A percentile compares a stretch with the other conserved stretches of the same genome.
Conservation (phyloP, 805 yeast genomes). For the Priceomyces haplophilus region DNA sequence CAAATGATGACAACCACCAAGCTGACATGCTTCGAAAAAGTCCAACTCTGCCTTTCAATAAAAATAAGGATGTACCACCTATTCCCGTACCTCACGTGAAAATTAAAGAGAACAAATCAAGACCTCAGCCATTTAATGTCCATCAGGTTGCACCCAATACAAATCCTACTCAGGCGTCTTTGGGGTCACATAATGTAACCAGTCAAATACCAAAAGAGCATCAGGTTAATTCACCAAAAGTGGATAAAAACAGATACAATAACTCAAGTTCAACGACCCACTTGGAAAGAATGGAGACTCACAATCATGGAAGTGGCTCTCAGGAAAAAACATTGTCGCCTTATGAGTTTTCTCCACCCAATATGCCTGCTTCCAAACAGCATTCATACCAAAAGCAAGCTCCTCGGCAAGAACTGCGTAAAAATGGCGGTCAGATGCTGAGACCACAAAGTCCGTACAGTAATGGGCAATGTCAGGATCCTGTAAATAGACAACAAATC, state of each 20-base stretch:
- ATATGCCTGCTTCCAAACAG: not conserved
- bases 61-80: not conserved
- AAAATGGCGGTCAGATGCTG: slow-evolving; percentile 1
- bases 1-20: not conserved
- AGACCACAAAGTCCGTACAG: not conserved
- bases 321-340: no score
- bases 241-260: no score
- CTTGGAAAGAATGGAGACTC: no score
- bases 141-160: not conserved
- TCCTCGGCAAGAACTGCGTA: not conserved
- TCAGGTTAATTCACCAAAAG: no score
- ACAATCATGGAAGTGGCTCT: no score
- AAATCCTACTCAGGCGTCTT: no score
- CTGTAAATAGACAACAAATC: not conserved
- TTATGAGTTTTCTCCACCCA: not conserved
- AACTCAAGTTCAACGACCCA: no score
- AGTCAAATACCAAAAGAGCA: no score
- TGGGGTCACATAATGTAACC: no score
- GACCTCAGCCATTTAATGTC: not conserved
- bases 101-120: not conserved
- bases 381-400: not conserved
- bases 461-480: slow-evolving; percentile 4
- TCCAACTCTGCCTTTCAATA: not conserved
- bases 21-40: not conserved
- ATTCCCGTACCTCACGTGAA: slow-evolving; percentile 1